Percentiles rank a stretch among this genome's conserved stretches.
Conservation (phyloP, 768 basidiomycete genomes). For the Agaricus subrufescens region DNA sequence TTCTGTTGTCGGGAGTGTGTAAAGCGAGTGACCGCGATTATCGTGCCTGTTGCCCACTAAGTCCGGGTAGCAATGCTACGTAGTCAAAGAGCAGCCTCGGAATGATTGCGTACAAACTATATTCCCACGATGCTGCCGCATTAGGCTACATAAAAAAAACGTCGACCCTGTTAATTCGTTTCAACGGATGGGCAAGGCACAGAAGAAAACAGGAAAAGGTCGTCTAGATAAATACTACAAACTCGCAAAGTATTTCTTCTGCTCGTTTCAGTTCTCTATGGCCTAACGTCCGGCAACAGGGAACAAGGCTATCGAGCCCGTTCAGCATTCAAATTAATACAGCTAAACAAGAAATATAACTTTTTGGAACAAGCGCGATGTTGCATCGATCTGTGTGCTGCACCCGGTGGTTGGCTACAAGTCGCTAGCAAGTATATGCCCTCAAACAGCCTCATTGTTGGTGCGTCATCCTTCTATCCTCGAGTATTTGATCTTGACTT, state of each 20-base stretch:
- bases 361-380: constrained; percentile 88
- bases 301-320: constrained; percentile 99
- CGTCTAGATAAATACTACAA: constrained; percentile 97
- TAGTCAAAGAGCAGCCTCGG: constrained; percentile 1
- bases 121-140: not conserved
- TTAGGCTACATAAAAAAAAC: not conserved
- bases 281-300: constrained; percentile 36
- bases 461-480: constrained; percentile 36
- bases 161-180: not conserved
- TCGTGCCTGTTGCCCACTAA: too few relatives aligned
- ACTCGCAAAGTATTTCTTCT: constrained; percentile 68
- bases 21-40: too few relatives aligned
- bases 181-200: constrained; percentile 61
- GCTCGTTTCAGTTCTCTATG: constrained; percentile 5
- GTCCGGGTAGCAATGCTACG: too few relatives aligned
- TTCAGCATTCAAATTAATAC: constrained; percentile 98
- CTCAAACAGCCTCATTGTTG: constrained; percentile 84
- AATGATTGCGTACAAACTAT: constrained; percentile 7
- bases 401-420: constrained; percentile 98
- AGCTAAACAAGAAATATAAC: constrained; percentile 96
- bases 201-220: constrained; percentile 95
- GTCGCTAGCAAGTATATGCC: constrained; percentile 99
- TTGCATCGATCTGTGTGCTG: constrained; percentile 96
- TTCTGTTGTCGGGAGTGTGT: too few relatives aligned
- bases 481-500: not conserved